Conservation (phyloP, 2,329 filamentous ascomycete species). For the Penicillium frequentans region DNA sequence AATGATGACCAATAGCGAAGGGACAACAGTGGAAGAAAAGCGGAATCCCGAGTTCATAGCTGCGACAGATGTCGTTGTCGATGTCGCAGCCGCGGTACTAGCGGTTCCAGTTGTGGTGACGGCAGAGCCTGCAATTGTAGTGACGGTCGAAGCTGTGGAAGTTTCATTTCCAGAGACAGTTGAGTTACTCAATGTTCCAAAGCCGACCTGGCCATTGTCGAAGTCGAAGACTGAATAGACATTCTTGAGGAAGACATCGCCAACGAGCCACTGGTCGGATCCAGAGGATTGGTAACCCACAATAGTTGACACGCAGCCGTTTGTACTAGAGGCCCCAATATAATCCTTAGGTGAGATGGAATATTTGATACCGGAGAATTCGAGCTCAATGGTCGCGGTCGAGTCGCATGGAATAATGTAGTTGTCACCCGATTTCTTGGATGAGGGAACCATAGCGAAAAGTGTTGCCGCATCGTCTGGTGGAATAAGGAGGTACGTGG, state of each 20-base stretch:
- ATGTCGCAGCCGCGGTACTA: constrained; percentile 5
- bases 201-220: constrained; percentile 52
- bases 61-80: constrained; percentile 1
- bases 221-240: constrained; percentile 84
- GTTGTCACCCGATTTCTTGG: constrained; percentile 57
- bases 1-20: not conserved
- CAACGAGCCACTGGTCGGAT: constrained; percentile 70
- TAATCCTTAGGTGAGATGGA: constrained; percentile 71
- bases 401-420: constrained; percentile 75
- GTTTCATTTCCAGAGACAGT: constrained; percentile 17
- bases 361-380: constrained; percentile 68
- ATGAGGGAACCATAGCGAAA: constrained; percentile 67
- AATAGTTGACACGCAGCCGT: constrained; percentile 65
- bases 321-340: constrained; percentile 46
- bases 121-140: constrained; percentile 10
- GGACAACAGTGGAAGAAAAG: not conserved
- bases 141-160: constrained; percentile 9
- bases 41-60: not conserved
- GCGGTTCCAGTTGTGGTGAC: constrained; percentile 5
- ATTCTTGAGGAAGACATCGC: constrained; percentile 85
- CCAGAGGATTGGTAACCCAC: constrained; percentile 69
- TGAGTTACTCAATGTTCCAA: constrained; percentile 24
- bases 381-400: constrained; percentile 59
- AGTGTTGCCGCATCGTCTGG: constrained; percentile 64
- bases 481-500: constrained; percentile 75